Evolutionary conservation across 2,329 filamentous ascomycete genomes (phyloP), one percentile per base, ranked within the genome.

Genomic region (Hortaea werneckii): DNA sequence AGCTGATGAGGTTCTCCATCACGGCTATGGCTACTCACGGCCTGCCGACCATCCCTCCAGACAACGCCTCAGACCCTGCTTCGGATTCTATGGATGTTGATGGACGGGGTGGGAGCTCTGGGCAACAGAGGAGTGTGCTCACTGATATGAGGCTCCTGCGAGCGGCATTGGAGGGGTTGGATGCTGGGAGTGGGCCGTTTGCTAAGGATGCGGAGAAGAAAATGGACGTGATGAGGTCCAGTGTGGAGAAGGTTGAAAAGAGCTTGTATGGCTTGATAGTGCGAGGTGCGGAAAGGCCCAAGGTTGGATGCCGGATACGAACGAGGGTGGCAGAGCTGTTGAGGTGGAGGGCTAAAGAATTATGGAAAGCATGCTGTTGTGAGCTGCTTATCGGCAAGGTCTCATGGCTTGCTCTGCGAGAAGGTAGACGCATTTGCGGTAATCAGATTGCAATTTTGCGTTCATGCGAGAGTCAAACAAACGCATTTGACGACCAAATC

Each of bases 1-100:
- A 98, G 70, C 75, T 96, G 72, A 98, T 98, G 92, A 79, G 89
- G 29, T 96, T 95, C 66, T 88, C 87, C 0, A 92, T 95, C 42
- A 89, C 89, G 5, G 80, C 82, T 27, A 85, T 94, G 63, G 88
- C 88, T 1, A 84, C 88, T 5, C 82, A 73, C 6, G 84, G 83
- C 10, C 63, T 76, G 20, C 69, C 71, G n/a, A 64, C 73, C 50
- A 73, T 70, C 4, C 68, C 68, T 29, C 48, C 38, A 43, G 48
- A 50, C 5, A 55, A 58, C 7, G 52, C 57, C 5, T 42, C 53
- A 13, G 20, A 28, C 7, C 9, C 10, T 6, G 62, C 61, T 32
- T 58, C 68, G 65, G 66, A 63, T 10, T 26, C 37, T 8, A 13
- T 26, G 13, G 10, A 10, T n/a, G 32, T 35, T 9, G 32, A 9